Conservation (phyloP, 305 asterid species). For the Salvia sclarea region DNA sequence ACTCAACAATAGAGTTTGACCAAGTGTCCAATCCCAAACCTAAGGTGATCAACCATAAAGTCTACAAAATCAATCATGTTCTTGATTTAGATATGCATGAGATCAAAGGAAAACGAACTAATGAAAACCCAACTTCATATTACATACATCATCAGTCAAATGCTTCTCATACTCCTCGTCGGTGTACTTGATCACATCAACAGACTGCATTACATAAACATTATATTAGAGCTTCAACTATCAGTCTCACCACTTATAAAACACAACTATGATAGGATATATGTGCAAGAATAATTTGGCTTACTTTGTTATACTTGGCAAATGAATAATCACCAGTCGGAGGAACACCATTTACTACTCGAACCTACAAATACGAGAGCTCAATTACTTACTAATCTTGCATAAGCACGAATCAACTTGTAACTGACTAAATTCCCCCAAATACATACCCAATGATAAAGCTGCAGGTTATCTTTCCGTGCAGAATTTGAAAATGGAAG, state of each 20-base stretch:
- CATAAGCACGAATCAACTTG: not conserved
- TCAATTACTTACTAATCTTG: slow-evolving; percentile 19
- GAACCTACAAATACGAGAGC: slow-evolving; percentile 58
- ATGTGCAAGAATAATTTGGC: slow-evolving; percentile 10
- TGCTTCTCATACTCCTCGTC: slow-evolving; percentile 91
- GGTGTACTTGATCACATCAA: slow-evolving; percentile 86
- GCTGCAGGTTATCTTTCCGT: slow-evolving; percentile 80
- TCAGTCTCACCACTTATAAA: slow-evolving; percentile 21
- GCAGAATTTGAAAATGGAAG: slow-evolving; percentile 93
- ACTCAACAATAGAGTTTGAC: not conserved
- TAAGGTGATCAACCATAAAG: slow-evolving; percentile 10
- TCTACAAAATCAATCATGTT: not conserved
- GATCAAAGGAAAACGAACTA: not conserved
- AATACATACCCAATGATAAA: slow-evolving; percentile 85
- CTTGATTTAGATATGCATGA: not conserved
- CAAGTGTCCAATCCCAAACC: slow-evolving; percentile 8
- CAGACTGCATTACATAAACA: slow-evolving; percentile 61
- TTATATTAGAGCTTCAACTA: slow-evolving; percentile 27
- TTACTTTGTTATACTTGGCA: slow-evolving; percentile 91
- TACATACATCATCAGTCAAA: slow-evolving; percentile 73
- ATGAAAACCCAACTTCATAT: slow-evolving; percentile 17
- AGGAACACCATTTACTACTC: slow-evolving; percentile 89
- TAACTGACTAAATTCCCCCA: slow-evolving; percentile 7
- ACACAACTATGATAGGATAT: not conserved
- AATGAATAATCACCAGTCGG: slow-evolving; percentile 95